Percentiles rank a stretch among this genome's conserved stretches.
These are phyloP conservation scores for Paxillus ammoniavirescens DNA, from an alignment of 768 basidiomycete genomes.

Conservation along the genomic window DNA sequence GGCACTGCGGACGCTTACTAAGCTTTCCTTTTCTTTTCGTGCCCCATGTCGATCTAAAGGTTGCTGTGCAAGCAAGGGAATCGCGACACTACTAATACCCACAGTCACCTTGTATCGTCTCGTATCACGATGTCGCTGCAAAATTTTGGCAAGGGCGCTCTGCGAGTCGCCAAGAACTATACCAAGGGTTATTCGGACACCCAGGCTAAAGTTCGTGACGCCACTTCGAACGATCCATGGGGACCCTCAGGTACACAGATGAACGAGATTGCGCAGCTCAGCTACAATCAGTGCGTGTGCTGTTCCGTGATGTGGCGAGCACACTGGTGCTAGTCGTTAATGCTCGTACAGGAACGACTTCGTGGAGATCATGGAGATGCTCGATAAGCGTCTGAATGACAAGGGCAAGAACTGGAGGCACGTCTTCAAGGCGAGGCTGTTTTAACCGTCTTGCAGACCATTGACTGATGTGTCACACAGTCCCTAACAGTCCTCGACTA, in stretches of 20 bases:
- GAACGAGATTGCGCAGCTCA: slow-evolving; percentile 97
- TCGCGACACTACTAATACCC: background rate
- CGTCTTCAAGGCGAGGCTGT: slow-evolving; percentile 82
- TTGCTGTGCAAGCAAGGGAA: no score
- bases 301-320: background rate
- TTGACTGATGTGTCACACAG: slow-evolving; percentile 34
- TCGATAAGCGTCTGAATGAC: slow-evolving; percentile 97
- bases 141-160: slow-evolving; percentile 79
- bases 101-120: slow-evolving; percentile 1
- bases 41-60: no score
- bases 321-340: background rate
- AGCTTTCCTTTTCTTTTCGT: no score
- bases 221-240: slow-evolving; percentile 97
- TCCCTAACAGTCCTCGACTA: slow-evolving; percentile 95
- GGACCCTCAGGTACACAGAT: slow-evolving; percentile 97
- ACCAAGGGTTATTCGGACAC: slow-evolving; percentile 95
- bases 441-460: background rate
- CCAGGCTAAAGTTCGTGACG: slow-evolving; percentile 93
- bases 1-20: no score
- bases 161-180: slow-evolving; percentile 92
- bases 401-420: slow-evolving; percentile 99
- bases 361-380: slow-evolving; percentile 99
- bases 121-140: slow-evolving; percentile 51
- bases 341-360: slow-evolving; percentile 71
- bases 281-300: slow-evolving; percentile 85